Percentiles rank a stretch among this genome's conserved stretches.
Evolutionary conservation across 768 basidiomycete species (phyloP).

Genomic region (Mycena rosella): DNA sequence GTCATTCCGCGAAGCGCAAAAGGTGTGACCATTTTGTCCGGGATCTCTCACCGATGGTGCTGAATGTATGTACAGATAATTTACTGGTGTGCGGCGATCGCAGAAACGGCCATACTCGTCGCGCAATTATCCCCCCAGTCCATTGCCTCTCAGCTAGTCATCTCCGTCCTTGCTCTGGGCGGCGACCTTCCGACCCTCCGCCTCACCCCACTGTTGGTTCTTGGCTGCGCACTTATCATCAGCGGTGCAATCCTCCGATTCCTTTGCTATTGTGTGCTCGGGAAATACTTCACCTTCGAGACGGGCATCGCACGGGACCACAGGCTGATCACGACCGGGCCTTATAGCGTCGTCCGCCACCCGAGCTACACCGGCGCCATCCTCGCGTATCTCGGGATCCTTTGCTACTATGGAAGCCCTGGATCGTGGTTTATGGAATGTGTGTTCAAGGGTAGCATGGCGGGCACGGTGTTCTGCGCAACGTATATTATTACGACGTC

Average conservation of each 20-base stretch:
- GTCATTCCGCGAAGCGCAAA: conserved; percentile 16
- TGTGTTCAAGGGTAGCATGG: conserved; percentile 8
- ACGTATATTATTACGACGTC: conserved; percentile 1
- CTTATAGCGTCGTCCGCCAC: conserved; percentile 44
- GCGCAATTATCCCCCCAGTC: too few relatives aligned
- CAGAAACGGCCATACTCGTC: background rate
- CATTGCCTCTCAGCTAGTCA: background rate
- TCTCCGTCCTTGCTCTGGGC: background rate
- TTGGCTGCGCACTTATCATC: conserved; percentile 1
- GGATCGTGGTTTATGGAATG: conserved; percentile 32
- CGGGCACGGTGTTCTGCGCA: conserved; percentile 6
- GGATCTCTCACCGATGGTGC: background rate
- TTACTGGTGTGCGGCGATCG: conserved; percentile 8
- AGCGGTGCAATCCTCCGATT: conserved; percentile 23
- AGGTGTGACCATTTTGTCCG: conserved; percentile 5
- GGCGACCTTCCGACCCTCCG: background rate
- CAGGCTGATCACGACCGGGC: conserved; percentile 42
- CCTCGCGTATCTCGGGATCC: conserved; percentile 18
- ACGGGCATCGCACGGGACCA: conserved; percentile 41
- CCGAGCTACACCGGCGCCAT: conserved; percentile 42
- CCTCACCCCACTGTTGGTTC: background rate
- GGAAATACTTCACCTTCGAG: conserved; percentile 45
- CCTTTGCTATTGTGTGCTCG: conserved; percentile 34
- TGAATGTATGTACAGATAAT: background rate
- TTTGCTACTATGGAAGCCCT: conserved; percentile 18